Base-by-base conservation (phyloP, 306 rosid species). In the Dryas alaskensis region DNA sequence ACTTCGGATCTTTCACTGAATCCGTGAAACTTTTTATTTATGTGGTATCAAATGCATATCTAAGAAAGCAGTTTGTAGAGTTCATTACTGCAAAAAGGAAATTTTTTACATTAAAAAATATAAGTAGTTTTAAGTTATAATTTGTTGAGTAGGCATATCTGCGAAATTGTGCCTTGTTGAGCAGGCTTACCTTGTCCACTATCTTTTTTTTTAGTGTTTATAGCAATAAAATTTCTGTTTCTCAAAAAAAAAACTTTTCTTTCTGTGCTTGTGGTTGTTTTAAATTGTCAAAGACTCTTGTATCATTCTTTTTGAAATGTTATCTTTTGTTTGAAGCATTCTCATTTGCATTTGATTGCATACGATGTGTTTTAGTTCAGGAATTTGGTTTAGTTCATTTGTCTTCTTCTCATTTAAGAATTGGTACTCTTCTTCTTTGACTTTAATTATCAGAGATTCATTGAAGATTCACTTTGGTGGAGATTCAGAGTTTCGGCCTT, bases 401-500 rank as follows among this genome's bases (percentile, higher is more conserved):
- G 16, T 22, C 17, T 27, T 31, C 43, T 73, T 73, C 16, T 65
- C 22, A 62, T 39, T 47, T 22, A 65, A 63, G 70, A 80, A 44
- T 58, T 77, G n/a, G 62, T 44, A 70, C 67, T 61, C 62, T 53
- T 78, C 64, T 80, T 87, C 83, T 83, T 82, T 89, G 78, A 84
- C 93, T 76, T 71, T 37, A 82, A 66, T 65, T 47, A 67, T 64
- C 87, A 82, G 81, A 87, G 78, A 83, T 74, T 74, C 72, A 53
- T 81, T 73, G 79, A 78, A 88, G 80, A 74, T 51, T 62, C 89
- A 67, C 75, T 78, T 80, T 67, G 60, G 64, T 81, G 89, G 91
- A 80, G 89, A 78, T 77, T 84, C 71, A 73, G 82, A 73, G 68
- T 84, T 79, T 81, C 85, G 67, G 86, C 83, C 81, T 69, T 86